Base-by-base conservation (phyloP, 2,329 filamentous ascomycete species). In the Fusarium papillatum region DNA sequence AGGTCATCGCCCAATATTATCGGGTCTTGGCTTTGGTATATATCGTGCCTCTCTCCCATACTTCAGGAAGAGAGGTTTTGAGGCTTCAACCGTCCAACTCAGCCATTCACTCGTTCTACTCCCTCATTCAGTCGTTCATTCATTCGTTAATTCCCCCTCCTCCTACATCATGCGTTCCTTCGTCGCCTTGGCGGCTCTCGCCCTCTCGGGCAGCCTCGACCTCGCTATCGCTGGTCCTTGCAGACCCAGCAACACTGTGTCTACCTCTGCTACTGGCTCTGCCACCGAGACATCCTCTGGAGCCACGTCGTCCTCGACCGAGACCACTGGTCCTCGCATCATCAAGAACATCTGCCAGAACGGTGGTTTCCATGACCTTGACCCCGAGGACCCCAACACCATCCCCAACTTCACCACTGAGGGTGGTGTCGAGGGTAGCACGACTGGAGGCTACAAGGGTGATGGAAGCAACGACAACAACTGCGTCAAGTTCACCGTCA, bases 31-130 rank as follows among this genome's bases (percentile, higher is more conserved):
- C 53, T n/a, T 36, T 59, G 31, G 53, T 55, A 55, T 59, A 59
- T 59, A 59, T 59, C 53, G 5, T 5, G 6, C 13, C 29, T 31
- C 8, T 24, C 19, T 36, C 19, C 29, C 31, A 19, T 31, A 31
- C 17, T 31, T 31, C 48, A n/a, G 48, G 48, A 59, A 59, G 53
- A 59, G 53, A 36, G 31, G n/a, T 55, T 22, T 13, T 64, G 50
- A 64, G 17, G 17, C 26, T 19, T 53, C 59, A 71, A 71, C 69
- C 68, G 72, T 22, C 72, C 72, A 75, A 74, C 72, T 74, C 72
- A 72, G 72, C 39, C 68, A 55, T 16, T 57, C 48, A 62, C 38
- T 70, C 48, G 24, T 31, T 55, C 26, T 55, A 31, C 24, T 55
- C 48, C 26, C 48, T 55, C 26, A 19, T 29, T 55, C 48, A 55